Evolutionary conservation across 495 filamentous ascomycete species (phyloP).

Genomic region (Penicillium roqueforti): DNA sequence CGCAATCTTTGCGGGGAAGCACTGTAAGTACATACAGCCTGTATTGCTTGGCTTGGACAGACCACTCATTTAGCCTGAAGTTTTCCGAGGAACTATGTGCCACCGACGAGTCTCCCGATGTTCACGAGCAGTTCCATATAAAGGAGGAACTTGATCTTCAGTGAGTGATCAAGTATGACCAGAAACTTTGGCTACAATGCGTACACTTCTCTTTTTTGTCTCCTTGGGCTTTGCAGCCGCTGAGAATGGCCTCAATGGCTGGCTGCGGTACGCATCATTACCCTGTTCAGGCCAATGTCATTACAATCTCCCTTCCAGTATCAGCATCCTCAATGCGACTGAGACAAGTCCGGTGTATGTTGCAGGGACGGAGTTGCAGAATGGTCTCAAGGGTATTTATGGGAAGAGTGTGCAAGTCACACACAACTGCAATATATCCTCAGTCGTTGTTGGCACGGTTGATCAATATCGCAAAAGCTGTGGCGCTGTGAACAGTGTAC

Average conservation of each 20-base stretch:
- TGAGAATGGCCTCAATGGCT: slow-evolving; percentile 58
- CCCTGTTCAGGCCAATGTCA: slow-evolving; percentile 35
- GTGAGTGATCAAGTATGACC: not conserved
- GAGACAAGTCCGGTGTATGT: slow-evolving; percentile 51
- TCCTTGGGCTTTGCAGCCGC: slow-evolving; percentile 17
- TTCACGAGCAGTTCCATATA: slow-evolving; percentile 5
- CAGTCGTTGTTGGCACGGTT: slow-evolving; percentile 56
- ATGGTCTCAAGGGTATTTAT: slow-evolving; percentile 54
- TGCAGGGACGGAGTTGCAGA: slow-evolving; percentile 56
- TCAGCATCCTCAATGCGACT: slow-evolving; percentile 53
- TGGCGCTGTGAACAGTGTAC: slow-evolving; percentile 26
- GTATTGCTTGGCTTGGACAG: not conserved
- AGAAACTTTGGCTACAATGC: slow-evolving; percentile 3
- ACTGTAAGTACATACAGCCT: slow-evolving; percentile 13
- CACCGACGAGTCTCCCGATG: slow-evolving; percentile 1
- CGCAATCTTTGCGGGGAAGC: slow-evolving; percentile 16
- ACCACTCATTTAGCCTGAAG: slow-evolving; percentile 18
- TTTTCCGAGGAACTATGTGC: slow-evolving; percentile 5
- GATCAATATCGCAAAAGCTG: slow-evolving; percentile 44
- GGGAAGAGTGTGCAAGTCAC: slow-evolving; percentile 38
- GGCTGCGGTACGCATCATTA: slow-evolving; percentile 62
- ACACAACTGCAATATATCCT: slow-evolving; percentile 21
- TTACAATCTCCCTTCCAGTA: slow-evolving; percentile 39
- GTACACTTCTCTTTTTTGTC: slow-evolving; percentile 10
- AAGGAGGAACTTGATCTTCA: not conserved